phyloP scores from a whole-genome alignment of 345 rosid genomes.

The Rhizophora mangle region DNA sequence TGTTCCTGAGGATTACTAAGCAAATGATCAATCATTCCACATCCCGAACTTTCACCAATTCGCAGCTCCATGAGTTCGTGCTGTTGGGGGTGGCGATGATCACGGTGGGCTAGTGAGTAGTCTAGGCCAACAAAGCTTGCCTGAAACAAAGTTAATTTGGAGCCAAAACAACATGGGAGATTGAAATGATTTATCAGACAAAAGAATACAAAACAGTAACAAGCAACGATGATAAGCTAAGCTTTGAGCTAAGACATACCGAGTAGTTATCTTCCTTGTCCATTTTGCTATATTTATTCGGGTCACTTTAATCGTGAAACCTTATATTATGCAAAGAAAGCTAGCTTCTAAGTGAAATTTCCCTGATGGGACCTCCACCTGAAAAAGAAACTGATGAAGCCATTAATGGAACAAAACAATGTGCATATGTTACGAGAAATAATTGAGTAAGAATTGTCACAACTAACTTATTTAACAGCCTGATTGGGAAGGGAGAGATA shows the following conservation, averaged over 20 bases:
- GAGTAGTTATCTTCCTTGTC: conserved; percentile 69
- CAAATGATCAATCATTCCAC: conserved; percentile 59
- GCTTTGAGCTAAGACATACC: conserved; percentile 35
- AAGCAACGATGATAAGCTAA: conserved; percentile 4
- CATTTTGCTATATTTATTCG: conserved; percentile 36
- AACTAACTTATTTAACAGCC: conserved; percentile 1
- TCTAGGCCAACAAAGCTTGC: conserved; percentile 40
- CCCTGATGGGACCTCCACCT: conserved; percentile 18
- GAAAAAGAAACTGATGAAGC: conserved; percentile 12
- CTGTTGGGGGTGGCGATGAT: conserved; percentile 21
- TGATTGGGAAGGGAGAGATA: conserved; percentile 13
- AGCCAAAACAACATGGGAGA: conserved; percentile 29
- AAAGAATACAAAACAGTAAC: conserved; percentile 19
- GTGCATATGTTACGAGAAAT: conserved; percentile 16
- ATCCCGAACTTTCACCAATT: conserved; percentile 31
- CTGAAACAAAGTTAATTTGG: conserved; percentile 37
- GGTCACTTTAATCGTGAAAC: conserved; percentile 17
- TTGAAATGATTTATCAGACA: conserved; percentile 18
- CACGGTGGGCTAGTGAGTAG: conserved; percentile 45
- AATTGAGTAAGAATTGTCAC: not conserved
- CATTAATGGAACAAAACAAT: conserved; percentile 3
- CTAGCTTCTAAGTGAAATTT: conserved; percentile 12
- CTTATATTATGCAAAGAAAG: conserved; percentile 28
- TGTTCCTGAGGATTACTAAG: conserved; percentile 41
- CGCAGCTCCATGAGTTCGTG: conserved; percentile 25